Percentiles rank a stretch among this genome's conserved stretches.
phyloP scores from a whole-genome alignment of 1,284 basidiomycete genomes.

The Ustilago crameri region DNA sequence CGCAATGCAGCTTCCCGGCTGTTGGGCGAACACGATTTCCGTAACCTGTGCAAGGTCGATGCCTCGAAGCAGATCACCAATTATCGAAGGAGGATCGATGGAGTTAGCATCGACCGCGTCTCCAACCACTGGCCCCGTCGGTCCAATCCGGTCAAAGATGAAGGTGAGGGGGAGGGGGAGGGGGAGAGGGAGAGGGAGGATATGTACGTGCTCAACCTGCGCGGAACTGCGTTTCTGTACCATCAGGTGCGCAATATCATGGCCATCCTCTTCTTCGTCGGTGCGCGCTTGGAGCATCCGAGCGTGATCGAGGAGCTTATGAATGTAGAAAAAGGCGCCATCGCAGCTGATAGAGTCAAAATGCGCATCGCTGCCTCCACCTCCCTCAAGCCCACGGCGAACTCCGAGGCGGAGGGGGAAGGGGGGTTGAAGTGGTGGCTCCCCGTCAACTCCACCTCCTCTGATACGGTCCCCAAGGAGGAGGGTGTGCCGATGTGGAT shows the following conservation, averaged over 20 bases:
- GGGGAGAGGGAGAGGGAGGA: conserved; percentile 52
- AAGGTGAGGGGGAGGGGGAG: background rate
- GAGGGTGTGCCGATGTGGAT: conserved; percentile 36
- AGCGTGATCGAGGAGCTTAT: conserved; percentile 79
- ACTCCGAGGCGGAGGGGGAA: background rate
- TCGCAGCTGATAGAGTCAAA: conserved; percentile 39
- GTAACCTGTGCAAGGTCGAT: conserved; percentile 96
- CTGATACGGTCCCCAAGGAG: background rate
- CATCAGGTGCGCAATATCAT: conserved; percentile 98
- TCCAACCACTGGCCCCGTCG: conserved; percentile 39
- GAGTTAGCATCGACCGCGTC: conserved; percentile 73
- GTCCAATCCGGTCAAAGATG: background rate
- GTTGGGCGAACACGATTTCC: conserved; percentile 92
- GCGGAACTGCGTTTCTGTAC: conserved; percentile 91
- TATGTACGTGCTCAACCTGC: conserved; percentile 82
- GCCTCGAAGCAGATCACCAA: conserved; percentile 89
- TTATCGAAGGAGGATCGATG: conserved; percentile 77
- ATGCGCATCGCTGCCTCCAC: conserved; percentile 26
- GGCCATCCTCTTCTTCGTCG: conserved; percentile 89
- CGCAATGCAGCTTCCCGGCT: conserved; percentile 78
- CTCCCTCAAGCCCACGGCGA: background rate
- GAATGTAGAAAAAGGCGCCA: conserved; percentile 72
- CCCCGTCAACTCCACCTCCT: conserved; percentile 26
- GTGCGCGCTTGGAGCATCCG: conserved; percentile 81
- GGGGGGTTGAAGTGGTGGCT: conserved; percentile 41